A percentile compares a stretch with the other conserved stretches of the same genome.
Conservation (phyloP, 208 protist species). For the Acanthamoeba lenticulata region DNA sequence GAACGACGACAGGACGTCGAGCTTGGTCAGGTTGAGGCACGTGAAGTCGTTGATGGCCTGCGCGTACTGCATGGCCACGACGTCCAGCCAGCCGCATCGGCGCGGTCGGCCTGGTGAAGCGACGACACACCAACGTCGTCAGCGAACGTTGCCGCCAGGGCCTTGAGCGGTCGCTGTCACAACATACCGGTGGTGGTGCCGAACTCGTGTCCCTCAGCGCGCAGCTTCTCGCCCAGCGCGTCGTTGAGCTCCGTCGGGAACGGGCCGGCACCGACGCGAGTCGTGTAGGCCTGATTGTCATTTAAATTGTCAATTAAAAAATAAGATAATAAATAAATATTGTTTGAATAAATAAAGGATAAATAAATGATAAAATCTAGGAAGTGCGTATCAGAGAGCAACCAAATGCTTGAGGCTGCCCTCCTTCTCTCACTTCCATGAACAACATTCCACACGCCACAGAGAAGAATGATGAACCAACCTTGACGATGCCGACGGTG, state of each 20-base stretch:
- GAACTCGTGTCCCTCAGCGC: constrained; percentile 84
- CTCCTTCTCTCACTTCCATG: constrained; percentile 32
- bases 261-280: constrained; percentile 84
- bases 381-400: constrained; percentile 30
- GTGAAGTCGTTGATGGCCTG: constrained; percentile 83
- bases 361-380: neutral
- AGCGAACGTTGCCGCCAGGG: neutral
- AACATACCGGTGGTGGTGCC: constrained; percentile 88
- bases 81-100: constrained; percentile 88
- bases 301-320: neutral
- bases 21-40: constrained; percentile 84
- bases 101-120: constrained; percentile 72
- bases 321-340: too few relatives aligned
- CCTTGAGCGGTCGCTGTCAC: neutral
- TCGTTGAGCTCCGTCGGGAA: constrained; percentile 82
- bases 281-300: constrained; percentile 85
- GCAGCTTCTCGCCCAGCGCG: constrained; percentile 61
- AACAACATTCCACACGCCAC: too few relatives aligned
- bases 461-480: neutral
- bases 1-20: constrained; percentile 65
- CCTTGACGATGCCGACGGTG: constrained; percentile 87
- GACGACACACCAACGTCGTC: too few relatives aligned
- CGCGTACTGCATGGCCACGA: constrained; percentile 84
- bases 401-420: constrained; percentile 11
- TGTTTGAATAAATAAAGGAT: neutral